Conservation (phyloP, 495 filamentous ascomycete species). For the Penicillium bovifimosum region DNA sequence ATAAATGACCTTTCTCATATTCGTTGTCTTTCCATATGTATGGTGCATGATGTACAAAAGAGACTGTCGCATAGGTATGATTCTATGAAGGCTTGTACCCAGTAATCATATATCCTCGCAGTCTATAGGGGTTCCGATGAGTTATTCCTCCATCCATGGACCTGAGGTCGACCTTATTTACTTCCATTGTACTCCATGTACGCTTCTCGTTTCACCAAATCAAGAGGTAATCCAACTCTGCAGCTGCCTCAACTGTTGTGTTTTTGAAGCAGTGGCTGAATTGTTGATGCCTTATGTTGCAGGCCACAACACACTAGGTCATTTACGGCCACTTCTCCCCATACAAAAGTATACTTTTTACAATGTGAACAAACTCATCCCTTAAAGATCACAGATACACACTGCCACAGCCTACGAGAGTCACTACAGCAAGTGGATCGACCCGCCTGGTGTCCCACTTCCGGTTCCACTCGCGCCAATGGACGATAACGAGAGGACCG, state of each 20-base stretch:
- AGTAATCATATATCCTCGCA: background rate
- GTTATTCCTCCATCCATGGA: no score
- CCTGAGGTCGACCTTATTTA: no score
- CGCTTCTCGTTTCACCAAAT: no score
- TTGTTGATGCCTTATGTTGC: background rate
- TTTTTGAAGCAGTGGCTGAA: no score
- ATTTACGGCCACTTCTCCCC: constrained; percentile 2
- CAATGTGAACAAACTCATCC: background rate
- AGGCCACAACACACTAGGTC: constrained; percentile 5
- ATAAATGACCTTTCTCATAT: background rate
- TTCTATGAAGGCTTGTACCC: no score
- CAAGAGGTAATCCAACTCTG: no score
- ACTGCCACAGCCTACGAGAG: background rate
- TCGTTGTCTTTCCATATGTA: constrained; percentile 1
- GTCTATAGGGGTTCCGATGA: background rate
- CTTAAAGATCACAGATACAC: background rate
- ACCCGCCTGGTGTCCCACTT: constrained; percentile 18
- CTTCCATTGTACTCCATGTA: no score
- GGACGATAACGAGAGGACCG: constrained; percentile 19
- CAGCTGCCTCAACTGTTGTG: no score
- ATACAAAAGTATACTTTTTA: background rate
- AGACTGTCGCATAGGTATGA: background rate
- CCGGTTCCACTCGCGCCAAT: constrained; percentile 28
- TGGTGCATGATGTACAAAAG: background rate
- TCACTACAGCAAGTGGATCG: constrained; percentile 15